Evolutionary conservation across 2,329 filamentous ascomycete genomes (phyloP).

Genomic region (Xylaria sp.): DNA sequence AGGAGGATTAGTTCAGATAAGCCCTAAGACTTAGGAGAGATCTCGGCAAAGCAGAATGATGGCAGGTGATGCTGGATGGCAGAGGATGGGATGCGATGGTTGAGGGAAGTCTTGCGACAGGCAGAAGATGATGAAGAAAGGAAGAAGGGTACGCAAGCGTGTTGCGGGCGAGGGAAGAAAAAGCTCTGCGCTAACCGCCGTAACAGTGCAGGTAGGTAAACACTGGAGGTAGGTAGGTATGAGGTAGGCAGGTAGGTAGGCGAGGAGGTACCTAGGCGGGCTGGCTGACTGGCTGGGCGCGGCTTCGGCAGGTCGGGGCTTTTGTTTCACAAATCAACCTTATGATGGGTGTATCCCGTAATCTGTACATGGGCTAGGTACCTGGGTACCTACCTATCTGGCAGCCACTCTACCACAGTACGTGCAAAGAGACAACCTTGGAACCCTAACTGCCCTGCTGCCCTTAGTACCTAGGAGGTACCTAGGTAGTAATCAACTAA

Average conservation of each 20-base stretch:
- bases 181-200: neutral
- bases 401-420: too few relatives aligned
- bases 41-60: neutral
- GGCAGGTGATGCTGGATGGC: slow-evolving; percentile 3
- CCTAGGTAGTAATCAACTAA: too few relatives aligned
- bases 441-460: too few relatives aligned
- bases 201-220: neutral
- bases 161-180: slow-evolving; percentile 4
- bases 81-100: slow-evolving; percentile 2
- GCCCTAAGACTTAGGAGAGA: slow-evolving; percentile 4
- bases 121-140: slow-evolving; percentile 4
- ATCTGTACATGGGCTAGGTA: too few relatives aligned
- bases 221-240: too few relatives aligned
- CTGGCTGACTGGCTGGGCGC: neutral
- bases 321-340: neutral
- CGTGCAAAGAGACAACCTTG: too few relatives aligned
- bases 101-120: neutral
- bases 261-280: too few relatives aligned
- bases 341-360: too few relatives aligned
- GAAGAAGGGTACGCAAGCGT: slow-evolving; percentile 18
- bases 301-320: neutral
- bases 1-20: slow-evolving; percentile 10
- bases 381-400: too few relatives aligned
- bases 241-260: too few relatives aligned
- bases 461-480: too few relatives aligned